These are phyloP conservation scores for Naegleria gruberi DNA, from an alignment of 208 protist species.

Conservation along the genomic window DNA sequence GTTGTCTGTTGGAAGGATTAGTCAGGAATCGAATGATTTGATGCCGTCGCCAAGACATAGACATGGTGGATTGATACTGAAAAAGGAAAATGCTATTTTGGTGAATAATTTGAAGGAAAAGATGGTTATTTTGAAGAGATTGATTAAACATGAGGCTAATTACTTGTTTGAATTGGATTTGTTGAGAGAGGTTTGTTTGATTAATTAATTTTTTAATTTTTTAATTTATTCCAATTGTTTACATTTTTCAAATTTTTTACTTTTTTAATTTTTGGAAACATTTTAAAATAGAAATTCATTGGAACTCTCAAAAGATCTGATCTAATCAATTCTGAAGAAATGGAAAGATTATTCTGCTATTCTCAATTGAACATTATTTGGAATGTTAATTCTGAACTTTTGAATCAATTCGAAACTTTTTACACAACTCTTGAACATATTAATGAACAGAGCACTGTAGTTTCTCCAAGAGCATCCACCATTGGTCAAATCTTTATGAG, in stretches of 20 bases:
- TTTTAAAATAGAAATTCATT: neutral
- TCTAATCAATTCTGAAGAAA: neutral
- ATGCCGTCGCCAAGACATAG: no score
- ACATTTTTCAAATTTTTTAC: no score
- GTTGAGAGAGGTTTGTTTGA: neutral
- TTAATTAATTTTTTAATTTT: neutral
- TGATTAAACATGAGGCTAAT: neutral
- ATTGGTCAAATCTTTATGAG: neutral
- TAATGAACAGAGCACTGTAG: no score
- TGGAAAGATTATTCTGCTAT: neutral
- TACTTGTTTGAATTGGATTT: neutral
- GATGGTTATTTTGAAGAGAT: neutral
- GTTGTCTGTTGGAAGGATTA: no score
- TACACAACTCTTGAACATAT: neutral
- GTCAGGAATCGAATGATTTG: no score
- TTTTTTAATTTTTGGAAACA: no score
- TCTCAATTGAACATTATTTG: neutral
- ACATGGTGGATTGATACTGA: no score
- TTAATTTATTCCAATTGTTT: no score
- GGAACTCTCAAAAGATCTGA: neutral
- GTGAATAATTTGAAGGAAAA: no score
- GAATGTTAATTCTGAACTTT: neutral
- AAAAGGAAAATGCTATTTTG: no score
- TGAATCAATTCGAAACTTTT: neutral
- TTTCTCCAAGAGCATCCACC: neutral